A percentile compares a stretch with the other conserved stretches of the same genome.
Evolutionary conservation across 441 rosid genomes (phyloP).

Genomic region (Melastoma candidum): DNA sequence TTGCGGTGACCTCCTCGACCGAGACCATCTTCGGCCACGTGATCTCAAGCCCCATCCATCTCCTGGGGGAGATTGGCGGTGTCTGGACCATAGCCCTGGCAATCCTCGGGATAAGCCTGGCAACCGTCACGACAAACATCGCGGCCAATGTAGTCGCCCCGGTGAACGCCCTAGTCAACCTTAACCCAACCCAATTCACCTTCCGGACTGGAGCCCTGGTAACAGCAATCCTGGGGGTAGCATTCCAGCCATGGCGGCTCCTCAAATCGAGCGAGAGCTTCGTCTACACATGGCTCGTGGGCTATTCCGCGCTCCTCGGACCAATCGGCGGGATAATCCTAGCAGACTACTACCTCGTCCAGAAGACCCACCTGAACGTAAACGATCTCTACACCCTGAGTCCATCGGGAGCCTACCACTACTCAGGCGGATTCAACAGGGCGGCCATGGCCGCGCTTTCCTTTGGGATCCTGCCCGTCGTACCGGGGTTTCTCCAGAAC

Average conservation of each 20-base stretch:
- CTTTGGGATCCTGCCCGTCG: constrained; percentile 63
- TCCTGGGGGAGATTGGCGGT: constrained; percentile 67
- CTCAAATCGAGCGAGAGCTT: constrained; percentile 88
- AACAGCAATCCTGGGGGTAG: constrained; percentile 71
- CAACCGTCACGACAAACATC: constrained; percentile 79
- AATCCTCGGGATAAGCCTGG: constrained; percentile 65
- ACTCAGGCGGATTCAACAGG: constrained; percentile 51
- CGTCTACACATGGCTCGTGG: constrained; percentile 91
- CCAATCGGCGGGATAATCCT: constrained; percentile 72
- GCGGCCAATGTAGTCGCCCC: constrained; percentile 92
- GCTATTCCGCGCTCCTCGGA: constrained; percentile 80
- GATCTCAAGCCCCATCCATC: constrained; percentile 71
- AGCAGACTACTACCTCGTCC: constrained; percentile 68
- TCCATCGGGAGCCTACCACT: constrained; percentile 57
- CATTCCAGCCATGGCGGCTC: constrained; percentile 81
- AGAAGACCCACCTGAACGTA: constrained; percentile 28
- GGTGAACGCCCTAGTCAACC: constrained; percentile 79
- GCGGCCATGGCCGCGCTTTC: constrained; percentile 48
- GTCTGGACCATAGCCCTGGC: constrained; percentile 43
- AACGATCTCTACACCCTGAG: constrained; percentile 40
- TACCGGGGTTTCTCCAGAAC: constrained; percentile 73
- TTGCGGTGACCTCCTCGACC: constrained; percentile 77
- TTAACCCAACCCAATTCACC: constrained; percentile 65
- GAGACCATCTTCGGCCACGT: constrained; percentile 65
- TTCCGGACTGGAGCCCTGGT: constrained; percentile 66